Percentiles rank a stretch among this genome's conserved stretches.
phyloP scores from a whole-genome alignment of 1,284 basidiomycete species.

The Peniophora sp. region DNA sequence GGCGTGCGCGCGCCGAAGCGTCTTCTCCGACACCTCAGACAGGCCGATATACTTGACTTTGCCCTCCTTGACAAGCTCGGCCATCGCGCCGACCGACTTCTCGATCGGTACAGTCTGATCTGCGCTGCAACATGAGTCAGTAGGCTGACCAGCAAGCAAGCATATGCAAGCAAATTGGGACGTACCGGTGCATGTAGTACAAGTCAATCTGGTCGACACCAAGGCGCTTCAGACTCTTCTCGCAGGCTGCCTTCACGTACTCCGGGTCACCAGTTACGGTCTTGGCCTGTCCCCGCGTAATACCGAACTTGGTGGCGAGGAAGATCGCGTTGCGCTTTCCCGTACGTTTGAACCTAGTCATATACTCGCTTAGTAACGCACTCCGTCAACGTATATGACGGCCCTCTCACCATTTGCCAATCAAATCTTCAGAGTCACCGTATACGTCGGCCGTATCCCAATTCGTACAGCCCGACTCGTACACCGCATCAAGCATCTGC shows the following conservation, averaged over 20 bases:
- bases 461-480: constrained; percentile 28
- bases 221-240: constrained; percentile 31
- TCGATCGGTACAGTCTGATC: constrained; percentile 40
- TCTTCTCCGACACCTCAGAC: constrained; percentile 50
- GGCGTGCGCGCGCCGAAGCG: constrained; percentile 55
- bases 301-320: constrained; percentile 45
- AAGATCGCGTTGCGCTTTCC: constrained; percentile 25
- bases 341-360: constrained; percentile 22
- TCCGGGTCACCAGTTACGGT: constrained; percentile 23
- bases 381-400: too few species aligned
- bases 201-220: constrained; percentile 38
- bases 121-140: constrained; percentile 18
- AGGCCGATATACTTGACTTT: constrained; percentile 57
- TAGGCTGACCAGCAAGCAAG: background rate
- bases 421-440: constrained; percentile 33
- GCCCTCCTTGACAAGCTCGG: constrained; percentile 51
- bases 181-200: constrained; percentile 34
- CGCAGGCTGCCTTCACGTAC: constrained; percentile 25
- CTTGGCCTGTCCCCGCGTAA: constrained; percentile 11
- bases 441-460: constrained; percentile 39
- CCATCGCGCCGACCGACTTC: constrained; percentile 42
- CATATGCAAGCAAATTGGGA: background rate
- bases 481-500: constrained; percentile 26
- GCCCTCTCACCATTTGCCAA: constrained; percentile 36
- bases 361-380: background rate